Evolutionary conservation across 371 early-diverging fungal species (phyloP), one percentile per base, ranked within the genome.

Genomic region (Chytridiales sp.): DNA sequence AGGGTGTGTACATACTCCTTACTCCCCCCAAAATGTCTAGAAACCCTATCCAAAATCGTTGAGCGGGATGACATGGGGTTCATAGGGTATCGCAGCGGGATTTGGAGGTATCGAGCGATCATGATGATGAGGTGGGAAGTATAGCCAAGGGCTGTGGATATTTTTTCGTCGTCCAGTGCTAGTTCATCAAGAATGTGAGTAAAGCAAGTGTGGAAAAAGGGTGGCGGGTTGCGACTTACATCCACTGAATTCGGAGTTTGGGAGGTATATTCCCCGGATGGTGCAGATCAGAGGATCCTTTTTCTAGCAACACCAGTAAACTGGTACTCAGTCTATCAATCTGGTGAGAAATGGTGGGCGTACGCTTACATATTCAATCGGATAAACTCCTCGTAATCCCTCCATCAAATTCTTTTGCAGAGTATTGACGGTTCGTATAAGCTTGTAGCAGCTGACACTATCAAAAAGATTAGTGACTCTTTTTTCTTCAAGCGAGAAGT

Each of bases 31-130:
- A 46, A 50, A 41, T 64, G 58, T 42, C 56, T 36, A 6, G 53
- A 61, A n/a, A 92, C 79, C 11, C 81, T 76, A 59, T 92, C 92
- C 19, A 67, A 47, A 29, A 92, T 82, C 31, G 75, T 77, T n/a
- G 90, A 84, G 26, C 88, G 75, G 0, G 89, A 89, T 0, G 89
- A 86, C 88, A 88, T 89, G 0, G 86, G 84, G 4, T 70, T 79
- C 9, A 89, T 81, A 3, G 89, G 89, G 62, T 91, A 92, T 57
- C 89, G 73, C 30, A 91, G 57, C 0, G 90, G 88, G 17, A 90
- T 76, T 27, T 78, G 79, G 19, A 91, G 75, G 49, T 89, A 90
- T 64, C 74, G 82, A 0, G 91, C 87, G 34, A 92, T 58, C 82
- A 90, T 81, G 38, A 72, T 70, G 0, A 89, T 81, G 4, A 88